phyloP scores from a whole-genome alignment of 2,329 filamentous ascomycete species.

The Thielaviopsis cerberus region DNA sequence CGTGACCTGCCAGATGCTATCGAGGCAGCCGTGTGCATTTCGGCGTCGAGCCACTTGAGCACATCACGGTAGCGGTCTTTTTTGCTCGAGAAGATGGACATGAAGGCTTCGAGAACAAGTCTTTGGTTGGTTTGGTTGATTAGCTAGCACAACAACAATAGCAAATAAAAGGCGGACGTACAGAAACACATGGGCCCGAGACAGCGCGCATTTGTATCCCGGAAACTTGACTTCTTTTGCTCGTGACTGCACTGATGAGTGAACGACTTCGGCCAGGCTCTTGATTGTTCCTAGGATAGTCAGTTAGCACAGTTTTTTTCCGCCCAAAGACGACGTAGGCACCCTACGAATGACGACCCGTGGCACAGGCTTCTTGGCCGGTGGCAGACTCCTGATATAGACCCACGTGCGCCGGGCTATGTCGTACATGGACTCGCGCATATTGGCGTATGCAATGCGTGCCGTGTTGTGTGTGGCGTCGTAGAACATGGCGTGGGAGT shows the following conservation, averaged over 20 bases:
- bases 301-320: constrained; percentile 25
- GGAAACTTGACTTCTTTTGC: constrained; percentile 26
- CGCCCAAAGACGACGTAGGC: constrained; percentile 16
- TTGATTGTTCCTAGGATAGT: constrained; percentile 41
- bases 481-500: constrained; percentile 68
- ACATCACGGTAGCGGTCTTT: constrained; percentile 50
- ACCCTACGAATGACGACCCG: constrained; percentile 45
- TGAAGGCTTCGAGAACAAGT: constrained; percentile 53
- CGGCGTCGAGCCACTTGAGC: constrained; percentile 46
- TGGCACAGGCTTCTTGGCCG: constrained; percentile 34
- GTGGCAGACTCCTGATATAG: constrained; percentile 40
- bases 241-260: constrained; percentile 41
- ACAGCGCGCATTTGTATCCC: constrained; percentile 33
- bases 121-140: constrained; percentile 23
- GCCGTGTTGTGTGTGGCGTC: constrained; percentile 61
- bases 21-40: constrained; percentile 20
- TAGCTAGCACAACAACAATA: neutral
- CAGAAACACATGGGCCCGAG: constrained; percentile 9
- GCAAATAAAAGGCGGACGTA: constrained; percentile 1
- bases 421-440: constrained; percentile 57
- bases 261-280: constrained; percentile 46
- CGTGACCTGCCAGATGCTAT: neutral
- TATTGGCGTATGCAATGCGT: constrained; percentile 50
- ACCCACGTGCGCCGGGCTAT: constrained; percentile 58
- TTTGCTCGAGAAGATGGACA: constrained; percentile 45